Conservation (phyloP, 805 yeast species). For the Candida michaelii region DNA sequence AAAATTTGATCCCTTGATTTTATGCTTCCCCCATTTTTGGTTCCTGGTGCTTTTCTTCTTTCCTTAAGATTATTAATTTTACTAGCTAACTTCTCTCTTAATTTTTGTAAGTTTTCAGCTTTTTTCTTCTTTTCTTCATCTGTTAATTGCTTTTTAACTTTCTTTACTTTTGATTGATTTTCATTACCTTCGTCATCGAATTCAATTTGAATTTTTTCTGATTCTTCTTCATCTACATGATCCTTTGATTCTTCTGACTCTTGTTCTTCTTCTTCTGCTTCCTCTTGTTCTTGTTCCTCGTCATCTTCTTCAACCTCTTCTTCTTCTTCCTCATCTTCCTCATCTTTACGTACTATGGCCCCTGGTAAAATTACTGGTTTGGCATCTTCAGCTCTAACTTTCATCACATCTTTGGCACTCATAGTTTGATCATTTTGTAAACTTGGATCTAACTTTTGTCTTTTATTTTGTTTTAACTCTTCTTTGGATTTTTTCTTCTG, state of each 20-base stretch:
- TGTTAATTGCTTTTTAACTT: conserved; percentile 26
- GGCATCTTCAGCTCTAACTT: conserved; percentile 55
- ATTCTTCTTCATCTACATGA: conserved; percentile 9
- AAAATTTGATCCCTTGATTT: conserved; percentile 79
- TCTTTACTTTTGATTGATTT: conserved; percentile 14
- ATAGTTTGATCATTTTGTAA: conserved; percentile 41
- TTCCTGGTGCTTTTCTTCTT: conserved; percentile 90
- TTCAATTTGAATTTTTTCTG: conserved; percentile 36
- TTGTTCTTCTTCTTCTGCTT: conserved; percentile 16
- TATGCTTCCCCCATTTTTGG: conserved; percentile 77
- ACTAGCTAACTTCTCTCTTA: conserved; percentile 75
- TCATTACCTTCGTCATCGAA: conserved; percentile 65
- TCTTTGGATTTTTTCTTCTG: conserved; percentile 72
- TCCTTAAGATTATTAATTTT: conserved; percentile 70
- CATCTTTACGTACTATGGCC: conserved; percentile 14
- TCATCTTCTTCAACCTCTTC: conserved; percentile 13
- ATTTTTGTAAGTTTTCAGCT: conserved; percentile 57
- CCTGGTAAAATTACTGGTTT: conserved; percentile 44
- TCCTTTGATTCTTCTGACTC: conserved; percentile 13
- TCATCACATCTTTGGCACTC: conserved; percentile 61
- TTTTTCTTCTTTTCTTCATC: conserved; percentile 52
- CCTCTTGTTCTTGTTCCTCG: conserved; percentile 11
- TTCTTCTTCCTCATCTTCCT: conserved; percentile 3
- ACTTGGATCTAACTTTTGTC: conserved; percentile 75
- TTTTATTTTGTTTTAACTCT: conserved; percentile 59